Percentiles rank a stretch among this genome's conserved stretches.
These are phyloP conservation scores for Blastocystis sp. DNA, from an alignment of 352 stramenopile genomes.

Conservation along the genomic window DNA sequence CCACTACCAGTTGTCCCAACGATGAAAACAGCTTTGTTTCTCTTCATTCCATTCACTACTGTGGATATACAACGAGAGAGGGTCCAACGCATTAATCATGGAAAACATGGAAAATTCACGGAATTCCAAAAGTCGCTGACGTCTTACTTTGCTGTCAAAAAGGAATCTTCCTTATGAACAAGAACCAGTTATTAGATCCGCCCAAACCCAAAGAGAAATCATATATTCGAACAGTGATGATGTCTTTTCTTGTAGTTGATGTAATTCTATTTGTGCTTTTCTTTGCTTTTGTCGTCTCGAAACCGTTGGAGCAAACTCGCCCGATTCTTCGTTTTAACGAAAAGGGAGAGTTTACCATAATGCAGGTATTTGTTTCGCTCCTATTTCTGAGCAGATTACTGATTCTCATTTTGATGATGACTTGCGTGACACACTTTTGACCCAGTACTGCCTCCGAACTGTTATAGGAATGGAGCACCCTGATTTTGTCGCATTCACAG, in stretches of 20 bases:
- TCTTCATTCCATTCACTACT: constrained; percentile 56
- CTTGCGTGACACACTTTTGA: neutral
- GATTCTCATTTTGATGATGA: constrained; percentile 47
- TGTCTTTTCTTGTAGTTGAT: neutral
- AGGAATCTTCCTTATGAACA: neutral
- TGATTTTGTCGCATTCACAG: constrained; percentile 59
- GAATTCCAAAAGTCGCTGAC: neutral
- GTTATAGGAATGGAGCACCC: constrained; percentile 9
- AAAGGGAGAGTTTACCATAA: constrained; percentile 14
- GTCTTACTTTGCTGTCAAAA: neutral
- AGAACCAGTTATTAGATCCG: neutral
- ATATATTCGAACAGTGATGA: neutral
- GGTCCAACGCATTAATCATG: neutral
- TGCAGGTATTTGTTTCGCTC: neutral
- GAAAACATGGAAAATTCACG: neutral
- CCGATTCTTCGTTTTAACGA: constrained; percentile 18
- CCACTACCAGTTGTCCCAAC: constrained; percentile 75
- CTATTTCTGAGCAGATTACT: neutral
- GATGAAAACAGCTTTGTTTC: constrained; percentile 78
- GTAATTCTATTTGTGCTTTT: neutral
- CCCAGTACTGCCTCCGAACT: neutral
- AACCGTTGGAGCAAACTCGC: neutral
- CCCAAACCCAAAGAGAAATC: neutral
- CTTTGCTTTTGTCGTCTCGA: neutral
- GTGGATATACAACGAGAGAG: neutral